Base-by-base conservation (phyloP, 768 basidiomycete species). In the Mycena alexandri region DNA sequence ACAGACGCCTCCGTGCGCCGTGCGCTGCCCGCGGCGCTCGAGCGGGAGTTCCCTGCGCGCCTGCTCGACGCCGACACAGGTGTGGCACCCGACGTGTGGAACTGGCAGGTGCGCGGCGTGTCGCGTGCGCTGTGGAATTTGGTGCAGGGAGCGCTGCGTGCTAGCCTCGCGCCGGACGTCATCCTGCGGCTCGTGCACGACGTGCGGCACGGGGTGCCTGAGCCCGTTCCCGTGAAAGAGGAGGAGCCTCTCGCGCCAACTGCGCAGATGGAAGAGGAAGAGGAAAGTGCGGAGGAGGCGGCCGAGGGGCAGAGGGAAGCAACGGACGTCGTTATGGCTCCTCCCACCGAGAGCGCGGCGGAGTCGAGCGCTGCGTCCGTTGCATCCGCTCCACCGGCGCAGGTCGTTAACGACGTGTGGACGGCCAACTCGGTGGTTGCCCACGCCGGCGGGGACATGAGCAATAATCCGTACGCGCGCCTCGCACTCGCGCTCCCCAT, bases 91-190 rank as follows among this genome's bases (percentile, higher is more conserved):
- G 84, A 87, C 61, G 84, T 91, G 12, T 94, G 92, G 92, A 90
- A 87, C 74, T 94, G 92, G 92, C 87, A 87, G 63, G 87, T 89
- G 1, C 81, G 90, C 74, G 93, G 93, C 5, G 91, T 93, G 19
- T 91, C 90, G 7, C 81, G 83, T 60, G 82, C 86, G 22, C 77
- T 94, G 53, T 93, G 92, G 92, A 91, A 92, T 73, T 83, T 93
- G 78, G 90, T 91, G 6, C 80, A 84, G 48, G 89, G 87, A 0
- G 85, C 82, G 43, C 73, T 94, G 73, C 81, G 82, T 34, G 80
- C 83, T 1, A 91, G 92, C 3, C 73, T 93, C 74, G 76, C 83
- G 70, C 91, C 86, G 76, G 89, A 90, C 5, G 83, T 84, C 2
- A 89, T 92, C 44, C 72, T 92, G 34, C 80, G 85, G 60, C 75